Base-by-base conservation (phyloP, 495 filamentous ascomycete species). In the Oidiodendron maius region DNA sequence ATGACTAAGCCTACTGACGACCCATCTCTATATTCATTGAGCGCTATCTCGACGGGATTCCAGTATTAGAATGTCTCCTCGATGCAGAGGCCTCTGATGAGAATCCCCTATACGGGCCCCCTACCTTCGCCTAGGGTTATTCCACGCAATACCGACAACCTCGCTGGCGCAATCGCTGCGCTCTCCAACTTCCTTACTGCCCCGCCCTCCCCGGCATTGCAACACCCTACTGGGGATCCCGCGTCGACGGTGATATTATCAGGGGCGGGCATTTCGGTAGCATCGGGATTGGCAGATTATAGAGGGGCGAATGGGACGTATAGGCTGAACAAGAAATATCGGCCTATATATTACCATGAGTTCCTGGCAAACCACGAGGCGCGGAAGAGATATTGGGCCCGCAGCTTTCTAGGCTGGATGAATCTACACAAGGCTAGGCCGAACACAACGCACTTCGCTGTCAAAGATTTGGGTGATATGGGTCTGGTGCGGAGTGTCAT, bases 351-450 rank as follows among this genome's bases (percentile, higher is more conserved):
- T 67, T 94, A 82, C 66, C 78, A 87, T 65, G 93, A 98, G 58
- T 98, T 96, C 61, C 53, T 84, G 22, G 64, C 74, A 34, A 84
- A 69, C 51, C 91, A 98, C 68, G 89, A 91, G 61, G 84, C 88
- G 15, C 73, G 93, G 46, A 94, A 97, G 67, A 71, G 93, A 49
- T 98, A 98, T 69, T 98, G 91, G 91, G 91, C 93, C 4, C 72
- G 93, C 12, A 94, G 87, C 64, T 98, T 91, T 61, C 70, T 98
- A 17, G 93, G 93, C 10, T 98, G 91, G 91, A 80, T 85, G 13
- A 86, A 75, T 16, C 69, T 96, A 55, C 62, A 83, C 54, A 83
- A 80, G 38, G 87, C 88, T 15, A 76, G 72, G 58, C 90, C 93
- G 2, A 98, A 97, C 59, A 62, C 71, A 2, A 84, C 82, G 2